Evolutionary conservation across 2,329 filamentous ascomycete genomes (phyloP).

Genomic region (Fusarium phyllophilum): DNA sequence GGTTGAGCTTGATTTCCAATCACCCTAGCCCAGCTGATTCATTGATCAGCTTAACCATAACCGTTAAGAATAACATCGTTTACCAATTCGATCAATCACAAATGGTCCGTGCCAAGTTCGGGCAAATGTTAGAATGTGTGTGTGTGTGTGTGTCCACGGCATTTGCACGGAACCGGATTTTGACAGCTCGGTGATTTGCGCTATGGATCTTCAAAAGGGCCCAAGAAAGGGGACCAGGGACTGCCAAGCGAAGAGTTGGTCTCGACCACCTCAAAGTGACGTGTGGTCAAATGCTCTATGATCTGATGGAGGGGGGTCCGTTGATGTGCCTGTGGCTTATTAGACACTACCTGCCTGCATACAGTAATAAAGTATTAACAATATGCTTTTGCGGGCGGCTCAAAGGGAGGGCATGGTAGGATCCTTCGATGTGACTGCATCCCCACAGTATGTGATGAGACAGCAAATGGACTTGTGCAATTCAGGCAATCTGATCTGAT

Average conservation of each 20-base stretch:
- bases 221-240: constrained; percentile 4
- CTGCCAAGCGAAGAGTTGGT: not conserved
- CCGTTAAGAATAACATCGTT: constrained; percentile 9
- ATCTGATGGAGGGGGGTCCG: constrained; percentile 31
- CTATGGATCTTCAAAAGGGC: constrained; percentile 15
- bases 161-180: constrained; percentile 14
- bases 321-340: constrained; percentile 13
- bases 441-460: not conserved
- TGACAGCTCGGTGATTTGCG: constrained; percentile 33
- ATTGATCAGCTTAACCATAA: constrained; percentile 14
- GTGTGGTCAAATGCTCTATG: constrained; percentile 25
- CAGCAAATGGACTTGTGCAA: not conserved
- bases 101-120: constrained; percentile 9
- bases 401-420: not conserved
- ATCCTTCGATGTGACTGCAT: constrained; percentile 5
- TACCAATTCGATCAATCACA: not conserved
- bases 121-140: not conserved
- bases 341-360: not conserved
- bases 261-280: constrained; percentile 32
- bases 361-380: not conserved
- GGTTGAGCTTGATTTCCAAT: constrained; percentile 28
- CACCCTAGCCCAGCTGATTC: not conserved
- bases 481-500: not conserved
- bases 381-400: constrained; percentile 20
- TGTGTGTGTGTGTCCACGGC: constrained; percentile 6